Conservation (phyloP, 2,329 filamentous ascomycete species). For the Annulohypoxylon truncatum region DNA sequence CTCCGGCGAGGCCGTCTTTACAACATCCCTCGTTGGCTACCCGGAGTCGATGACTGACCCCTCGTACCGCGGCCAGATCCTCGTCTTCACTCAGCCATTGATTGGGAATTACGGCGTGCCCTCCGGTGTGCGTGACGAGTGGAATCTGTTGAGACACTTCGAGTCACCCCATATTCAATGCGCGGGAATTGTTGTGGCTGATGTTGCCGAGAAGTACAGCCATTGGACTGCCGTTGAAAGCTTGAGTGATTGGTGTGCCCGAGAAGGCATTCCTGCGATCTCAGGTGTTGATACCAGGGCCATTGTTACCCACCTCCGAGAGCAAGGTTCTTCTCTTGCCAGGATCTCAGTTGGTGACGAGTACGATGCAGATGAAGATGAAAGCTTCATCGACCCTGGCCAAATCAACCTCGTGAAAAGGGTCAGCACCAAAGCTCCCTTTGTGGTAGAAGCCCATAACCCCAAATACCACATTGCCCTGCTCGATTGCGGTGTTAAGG, state of each 20-base stretch:
- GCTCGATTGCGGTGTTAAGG: slow-evolving; percentile 98
- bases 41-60: slow-evolving; percentile 94
- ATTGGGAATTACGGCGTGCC: slow-evolving; percentile 99
- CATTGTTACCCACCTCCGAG: slow-evolving; percentile 94
- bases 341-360: slow-evolving; percentile 95
- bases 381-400: slow-evolving; percentile 93
- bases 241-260: slow-evolving; percentile 91
- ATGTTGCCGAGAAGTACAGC: slow-evolving; percentile 93
- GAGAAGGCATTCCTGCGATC: slow-evolving; percentile 95
- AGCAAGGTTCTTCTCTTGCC: slow-evolving; percentile 95
- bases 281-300: slow-evolving; percentile 96
- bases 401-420: slow-evolving; percentile 97
- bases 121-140: slow-evolving; percentile 83
- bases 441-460: slow-evolving; percentile 87
- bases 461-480: slow-evolving; percentile 92
- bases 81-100: slow-evolving; percentile 97
- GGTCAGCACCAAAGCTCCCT: slow-evolving; percentile 97
- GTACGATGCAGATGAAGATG: slow-evolving; percentile 98
- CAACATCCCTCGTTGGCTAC: slow-evolving; percentile 96
- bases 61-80: slow-evolving; percentile 91
- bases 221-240: slow-evolving; percentile 99
- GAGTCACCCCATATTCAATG: slow-evolving; percentile 98
- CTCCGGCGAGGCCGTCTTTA: slow-evolving; percentile 98
- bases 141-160: slow-evolving; percentile 95
- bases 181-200: slow-evolving; percentile 93